phyloP scores from a whole-genome alignment of 2,329 filamentous ascomycete genomes.

The Botrytis fragariae region DNA sequence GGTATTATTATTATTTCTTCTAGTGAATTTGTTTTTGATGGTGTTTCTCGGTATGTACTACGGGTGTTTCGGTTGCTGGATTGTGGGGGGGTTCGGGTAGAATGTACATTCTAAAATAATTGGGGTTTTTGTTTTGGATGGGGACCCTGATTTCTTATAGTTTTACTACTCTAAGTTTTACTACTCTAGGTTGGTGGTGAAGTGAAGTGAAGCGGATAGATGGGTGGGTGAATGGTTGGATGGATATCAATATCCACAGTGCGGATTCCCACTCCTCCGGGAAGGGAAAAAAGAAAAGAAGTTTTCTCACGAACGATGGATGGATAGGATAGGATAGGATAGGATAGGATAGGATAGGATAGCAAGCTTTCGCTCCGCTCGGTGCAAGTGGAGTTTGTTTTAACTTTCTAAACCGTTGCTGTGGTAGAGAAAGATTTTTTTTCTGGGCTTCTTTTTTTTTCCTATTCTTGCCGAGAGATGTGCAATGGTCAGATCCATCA shows the following conservation, averaged over 20 bases:
- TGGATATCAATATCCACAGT: neutral
- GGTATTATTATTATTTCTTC: too few species aligned
- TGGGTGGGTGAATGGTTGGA: neutral
- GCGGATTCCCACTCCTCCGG: neutral
- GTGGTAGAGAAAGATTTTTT: slow-evolving; percentile 17
- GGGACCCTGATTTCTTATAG: neutral
- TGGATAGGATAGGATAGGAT: neutral
- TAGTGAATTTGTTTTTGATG: neutral
- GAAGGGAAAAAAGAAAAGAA: neutral
- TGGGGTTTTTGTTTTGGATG: neutral
- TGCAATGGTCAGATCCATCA: neutral
- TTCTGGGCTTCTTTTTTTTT: neutral
- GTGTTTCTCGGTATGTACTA: neutral
- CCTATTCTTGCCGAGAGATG: neutral
- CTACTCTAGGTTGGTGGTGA: neutral
- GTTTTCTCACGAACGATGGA: neutral
- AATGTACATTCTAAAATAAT: neutral
- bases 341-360: neutral
- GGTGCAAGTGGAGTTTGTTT: slow-evolving; percentile 3
- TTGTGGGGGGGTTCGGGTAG: slow-evolving; percentile 1
- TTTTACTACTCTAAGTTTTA: neutral
- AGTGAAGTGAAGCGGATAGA: neutral
- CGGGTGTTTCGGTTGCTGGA: neutral
- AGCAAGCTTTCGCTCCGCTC: neutral
- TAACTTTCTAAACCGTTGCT: slow-evolving; percentile 3